phyloP scores from a whole-genome alignment of 2,329 filamentous ascomycete genomes.

The Leptographium procerum region DNA sequence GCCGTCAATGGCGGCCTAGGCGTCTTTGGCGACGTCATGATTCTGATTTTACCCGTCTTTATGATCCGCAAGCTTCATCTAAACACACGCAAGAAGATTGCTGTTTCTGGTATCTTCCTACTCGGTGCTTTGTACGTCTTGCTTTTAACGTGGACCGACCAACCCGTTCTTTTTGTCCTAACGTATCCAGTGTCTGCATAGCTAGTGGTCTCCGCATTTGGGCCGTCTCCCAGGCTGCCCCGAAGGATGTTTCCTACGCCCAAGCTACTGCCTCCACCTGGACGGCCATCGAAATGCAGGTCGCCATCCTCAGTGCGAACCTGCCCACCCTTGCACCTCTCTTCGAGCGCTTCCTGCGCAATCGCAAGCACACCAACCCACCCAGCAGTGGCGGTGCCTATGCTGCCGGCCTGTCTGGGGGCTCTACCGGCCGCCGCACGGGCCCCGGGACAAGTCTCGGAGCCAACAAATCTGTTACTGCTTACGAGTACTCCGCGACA shows the following conservation, averaged over 20 bases:
- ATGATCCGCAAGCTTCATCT: conserved; percentile 21
- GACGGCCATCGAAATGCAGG: conserved; percentile 14
- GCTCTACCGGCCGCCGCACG: background rate
- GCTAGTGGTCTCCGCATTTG: conserved; percentile 24
- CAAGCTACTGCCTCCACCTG: conserved; percentile 10
- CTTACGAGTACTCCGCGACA: background rate
- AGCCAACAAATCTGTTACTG: background rate
- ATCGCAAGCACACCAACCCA: background rate
- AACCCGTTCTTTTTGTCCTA: conserved; percentile 5
- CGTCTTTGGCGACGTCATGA: conserved; percentile 20
- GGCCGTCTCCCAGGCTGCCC: conserved; percentile 15
- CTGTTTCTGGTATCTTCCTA: conserved; percentile 19
- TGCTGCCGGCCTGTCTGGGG: background rate
- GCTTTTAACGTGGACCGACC: no score
- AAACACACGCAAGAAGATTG: conserved; percentile 19
- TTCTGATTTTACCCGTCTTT: conserved; percentile 21
- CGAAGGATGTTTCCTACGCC: conserved; percentile 7
- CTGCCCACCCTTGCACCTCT: conserved; percentile 29
- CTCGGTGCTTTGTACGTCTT: conserved; percentile 20
- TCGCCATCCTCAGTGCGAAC: conserved; percentile 27
- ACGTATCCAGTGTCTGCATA: conserved; percentile 20
- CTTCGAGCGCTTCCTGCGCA: conserved; percentile 13
- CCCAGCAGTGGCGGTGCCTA: background rate
- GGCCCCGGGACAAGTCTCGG: background rate
- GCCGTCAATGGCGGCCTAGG: conserved; percentile 21